phyloP scores from a whole-genome alignment of 805 yeast species.

The Tetrapisispora pingtungensis region DNA sequence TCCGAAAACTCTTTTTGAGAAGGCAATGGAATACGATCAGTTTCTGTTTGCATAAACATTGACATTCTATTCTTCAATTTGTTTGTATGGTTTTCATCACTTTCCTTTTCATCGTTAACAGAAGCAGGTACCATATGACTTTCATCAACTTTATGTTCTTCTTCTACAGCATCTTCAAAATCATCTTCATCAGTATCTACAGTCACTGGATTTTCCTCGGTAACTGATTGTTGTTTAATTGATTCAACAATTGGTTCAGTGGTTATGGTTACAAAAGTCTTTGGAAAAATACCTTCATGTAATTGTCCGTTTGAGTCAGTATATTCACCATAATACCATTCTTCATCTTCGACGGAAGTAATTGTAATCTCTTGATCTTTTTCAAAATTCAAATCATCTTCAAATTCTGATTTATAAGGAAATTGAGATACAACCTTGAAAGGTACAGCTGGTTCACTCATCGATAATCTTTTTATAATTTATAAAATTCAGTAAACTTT shows the following conservation, averaged over 20 bases:
- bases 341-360: conserved; percentile 74
- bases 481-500: no score
- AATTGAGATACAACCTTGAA: conserved; percentile 60
- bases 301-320: conserved; percentile 32
- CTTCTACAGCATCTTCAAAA: background rate
- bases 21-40: conserved; percentile 41
- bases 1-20: conserved; percentile 35
- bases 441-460: conserved; percentile 35
- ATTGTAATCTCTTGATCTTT: conserved; percentile 67
- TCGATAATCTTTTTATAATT: conserved; percentile 1
- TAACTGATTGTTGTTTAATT: background rate
- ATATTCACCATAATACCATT: conserved; percentile 77
- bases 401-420: conserved; percentile 60
- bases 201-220: background rate
- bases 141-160: background rate
- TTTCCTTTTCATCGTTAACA: no score
- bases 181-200: conserved; percentile 6
- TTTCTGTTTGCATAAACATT: conserved; percentile 36
- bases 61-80: conserved; percentile 39
- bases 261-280: conserved; percentile 53
- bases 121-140: background rate
- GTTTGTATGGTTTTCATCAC: background rate
- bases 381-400: conserved; percentile 70
- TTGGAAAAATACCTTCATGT: conserved; percentile 76
- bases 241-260: background rate